Evolutionary conservation across 257 asterid genomes (phyloP).

Genomic region (Coffea eugenioides): DNA sequence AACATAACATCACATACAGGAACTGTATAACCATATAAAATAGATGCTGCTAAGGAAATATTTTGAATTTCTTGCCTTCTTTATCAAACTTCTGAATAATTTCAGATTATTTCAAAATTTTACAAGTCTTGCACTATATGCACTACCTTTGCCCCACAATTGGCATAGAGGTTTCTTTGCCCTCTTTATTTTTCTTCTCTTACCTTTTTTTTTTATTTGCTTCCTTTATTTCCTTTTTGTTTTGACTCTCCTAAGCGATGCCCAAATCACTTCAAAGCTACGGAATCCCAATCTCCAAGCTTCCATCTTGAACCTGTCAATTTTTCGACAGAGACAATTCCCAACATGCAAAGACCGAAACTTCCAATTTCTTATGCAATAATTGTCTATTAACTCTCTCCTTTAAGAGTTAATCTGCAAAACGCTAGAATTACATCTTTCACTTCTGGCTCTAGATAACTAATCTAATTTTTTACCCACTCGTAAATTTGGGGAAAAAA

Average conservation of each 20-base stretch:
- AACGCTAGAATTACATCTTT: background rate
- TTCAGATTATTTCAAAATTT: too few relatives aligned
- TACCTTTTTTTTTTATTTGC: too few relatives aligned
- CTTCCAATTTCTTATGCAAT: too few relatives aligned
- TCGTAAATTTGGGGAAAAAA: background rate
- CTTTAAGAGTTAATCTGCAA: background rate
- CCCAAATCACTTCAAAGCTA: background rate
- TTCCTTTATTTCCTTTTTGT: background rate
- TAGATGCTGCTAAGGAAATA: background rate
- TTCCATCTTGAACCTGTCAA: background rate
- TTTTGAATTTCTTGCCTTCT: background rate
- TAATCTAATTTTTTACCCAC: background rate
- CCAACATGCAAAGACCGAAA: too few relatives aligned
- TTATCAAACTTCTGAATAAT: background rate
- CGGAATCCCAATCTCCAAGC: background rate
- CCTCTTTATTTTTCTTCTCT: background rate
- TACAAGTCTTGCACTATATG: background rate
- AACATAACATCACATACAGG: background rate
- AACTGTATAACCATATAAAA: too few relatives aligned
- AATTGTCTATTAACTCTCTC: too few relatives aligned
- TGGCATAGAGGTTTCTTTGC: background rate
- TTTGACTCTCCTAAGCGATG: background rate
- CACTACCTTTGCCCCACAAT: background rate
- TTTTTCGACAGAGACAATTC: background rate
- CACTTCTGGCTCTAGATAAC: background rate